Evolutionary conservation across 140 eudicot species (phyloP).

Genomic region (Erigeron philadelphicus): DNA sequence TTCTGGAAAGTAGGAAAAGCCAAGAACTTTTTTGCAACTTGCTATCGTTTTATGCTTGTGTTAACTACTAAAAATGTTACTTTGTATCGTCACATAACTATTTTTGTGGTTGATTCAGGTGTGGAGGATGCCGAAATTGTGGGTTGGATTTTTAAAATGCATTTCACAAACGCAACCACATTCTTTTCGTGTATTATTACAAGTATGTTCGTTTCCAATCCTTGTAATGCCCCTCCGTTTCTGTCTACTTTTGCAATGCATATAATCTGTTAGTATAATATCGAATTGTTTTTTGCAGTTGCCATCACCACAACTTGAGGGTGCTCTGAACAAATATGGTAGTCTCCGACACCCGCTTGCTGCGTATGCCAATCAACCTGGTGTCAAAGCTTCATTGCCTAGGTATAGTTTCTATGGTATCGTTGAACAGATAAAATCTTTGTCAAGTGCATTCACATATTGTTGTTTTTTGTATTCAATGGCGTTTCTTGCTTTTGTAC

Average conservation of each 20-base stretch:
- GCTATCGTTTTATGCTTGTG: not conserved
- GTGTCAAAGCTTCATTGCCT: constrained; percentile 49
- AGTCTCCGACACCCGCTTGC: constrained; percentile 66
- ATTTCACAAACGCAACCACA: constrained; percentile 91
- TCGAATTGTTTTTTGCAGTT: constrained; percentile 45
- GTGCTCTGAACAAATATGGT: constrained; percentile 64
- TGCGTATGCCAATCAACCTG: constrained; percentile 63
- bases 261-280: not conserved
- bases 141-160: constrained; percentile 94
- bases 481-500: not conserved
- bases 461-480: not conserved
- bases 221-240: not conserved
- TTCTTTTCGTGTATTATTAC: constrained; percentile 70
- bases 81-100: constrained; percentile 7
- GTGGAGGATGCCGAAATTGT: constrained; percentile 88
- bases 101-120: constrained; percentile 42
- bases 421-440: not conserved
- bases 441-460: not conserved
- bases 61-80: not conserved
- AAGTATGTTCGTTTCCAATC: constrained; percentile 43
- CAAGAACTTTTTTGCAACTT: not conserved
- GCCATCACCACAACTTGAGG: constrained; percentile 78
- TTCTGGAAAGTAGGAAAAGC: not conserved
- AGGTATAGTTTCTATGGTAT: constrained; percentile 38
- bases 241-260: not conserved